These are phyloP conservation scores for Bifiguratus adelaidae DNA, from an alignment of 192 early-diverging fungal species.

Conservation along the genomic window DNA sequence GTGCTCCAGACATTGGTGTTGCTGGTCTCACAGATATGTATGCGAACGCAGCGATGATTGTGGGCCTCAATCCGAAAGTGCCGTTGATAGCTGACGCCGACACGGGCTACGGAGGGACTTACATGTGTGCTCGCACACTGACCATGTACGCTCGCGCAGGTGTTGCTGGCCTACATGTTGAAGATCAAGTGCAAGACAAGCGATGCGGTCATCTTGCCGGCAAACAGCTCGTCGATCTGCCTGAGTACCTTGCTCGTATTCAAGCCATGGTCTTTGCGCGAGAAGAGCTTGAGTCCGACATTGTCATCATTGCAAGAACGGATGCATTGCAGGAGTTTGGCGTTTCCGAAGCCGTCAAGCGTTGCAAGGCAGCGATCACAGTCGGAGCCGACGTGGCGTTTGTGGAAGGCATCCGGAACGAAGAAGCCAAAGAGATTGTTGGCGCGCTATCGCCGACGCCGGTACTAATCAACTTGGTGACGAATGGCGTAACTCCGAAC, in stretches of 20 bases:
- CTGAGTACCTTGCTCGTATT: slow-evolving; percentile 4
- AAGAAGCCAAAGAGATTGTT: slow-evolving; percentile 6
- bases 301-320: slow-evolving; percentile 13
- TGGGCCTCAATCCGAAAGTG: slow-evolving; percentile 6
- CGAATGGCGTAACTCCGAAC: slow-evolving; percentile 8
- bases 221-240: slow-evolving; percentile 3
- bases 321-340: slow-evolving; percentile 8
- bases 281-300: slow-evolving; percentile 2
- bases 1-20: slow-evolving; percentile 12
- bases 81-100: slow-evolving; percentile 13
- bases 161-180: slow-evolving; percentile 11
- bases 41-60: slow-evolving; percentile 6
- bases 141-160: slow-evolving; percentile 10
- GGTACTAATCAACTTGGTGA: slow-evolving; percentile 6
- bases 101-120: slow-evolving; percentile 10
- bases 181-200: slow-evolving; percentile 10
- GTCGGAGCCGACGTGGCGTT: slow-evolving; percentile 7
- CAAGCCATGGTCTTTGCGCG: slow-evolving; percentile 7
- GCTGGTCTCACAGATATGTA: slow-evolving; percentile 14
- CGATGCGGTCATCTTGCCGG: slow-evolving; percentile 11
- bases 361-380: slow-evolving; percentile 5
- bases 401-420: slow-evolving; percentile 7
- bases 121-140: slow-evolving; percentile 12
- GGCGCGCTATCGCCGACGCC: slow-evolving; percentile 1
- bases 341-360: slow-evolving; percentile 5